Evolutionary conservation across 108 stramenopile genomes (phyloP), one percentile per base, ranked within the genome.

Genomic region (Chaetoceros tenuissimus): DNA sequence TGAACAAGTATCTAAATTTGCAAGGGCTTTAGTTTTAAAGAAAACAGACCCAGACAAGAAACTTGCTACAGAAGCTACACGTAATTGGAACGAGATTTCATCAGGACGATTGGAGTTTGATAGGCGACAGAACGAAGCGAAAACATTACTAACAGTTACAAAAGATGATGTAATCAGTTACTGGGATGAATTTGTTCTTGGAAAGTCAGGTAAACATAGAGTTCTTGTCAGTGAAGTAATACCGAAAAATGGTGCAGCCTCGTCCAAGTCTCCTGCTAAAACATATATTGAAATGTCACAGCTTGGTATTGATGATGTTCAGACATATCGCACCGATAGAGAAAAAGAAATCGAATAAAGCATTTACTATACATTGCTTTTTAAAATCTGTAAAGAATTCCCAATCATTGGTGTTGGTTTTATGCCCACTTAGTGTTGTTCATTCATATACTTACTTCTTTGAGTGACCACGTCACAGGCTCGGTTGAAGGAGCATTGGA

Each of bases 31-130:
- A 28, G 77, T 85, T 1, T 84, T 84, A 43, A 68, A 72, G 20
- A 88, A 87, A 65, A 79, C 81, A 16, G 91, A 93, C 57, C 87
- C 83, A 19, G 91, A 93, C 60, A 89, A 87, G 53, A 64, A 69
- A 16, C 78, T 93, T 1, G 75, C 79, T 19, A 57, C 66, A 5
- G 91, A 93, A 54, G 80, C 82, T 22, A 85, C 79, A 26, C 67
- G 91, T 24, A 89, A 93, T 44, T 93, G 91, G 91, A 57, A 69
- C 25, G 85, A 93, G 60, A 93, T 93, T 25, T 69, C 82, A 7
- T 73, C 59, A 19, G 87, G 81, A 0, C 69, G 83, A 20, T 66
- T 85, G 57, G 69, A 84, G 46, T 93, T 88, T 46, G 84, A 87
- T 62, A 57, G 91, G 10, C 54, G 72, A 0, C 85, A 87, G 58